Conservation (phyloP, 768 basidiomycete genomes). For the Pulveroboletus sp. region DNA sequence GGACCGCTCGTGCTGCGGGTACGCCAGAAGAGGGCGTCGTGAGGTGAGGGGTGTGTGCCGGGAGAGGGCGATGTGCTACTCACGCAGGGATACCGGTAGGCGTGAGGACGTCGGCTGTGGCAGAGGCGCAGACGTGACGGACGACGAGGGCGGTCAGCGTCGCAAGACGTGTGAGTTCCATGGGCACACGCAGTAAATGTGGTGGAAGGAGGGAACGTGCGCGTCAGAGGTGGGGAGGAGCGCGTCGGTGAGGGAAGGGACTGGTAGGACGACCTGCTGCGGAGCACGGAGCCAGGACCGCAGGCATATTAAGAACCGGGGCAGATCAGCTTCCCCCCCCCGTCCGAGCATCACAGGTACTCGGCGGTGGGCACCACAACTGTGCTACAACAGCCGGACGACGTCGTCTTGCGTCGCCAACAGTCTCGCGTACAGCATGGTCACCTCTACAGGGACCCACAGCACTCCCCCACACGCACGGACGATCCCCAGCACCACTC, state of each 20-base stretch:
- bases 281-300: neutral
- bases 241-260: too few relatives aligned
- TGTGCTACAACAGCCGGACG: too few relatives aligned
- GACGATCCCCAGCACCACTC: neutral
- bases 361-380: too few relatives aligned
- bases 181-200: neutral
- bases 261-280: slow-evolving; percentile 7
- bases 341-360: too few relatives aligned
- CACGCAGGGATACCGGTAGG: slow-evolving; percentile 22
- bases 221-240: neutral
- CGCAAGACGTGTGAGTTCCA: slow-evolving; percentile 11
- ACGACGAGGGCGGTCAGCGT: slow-evolving; percentile 6
- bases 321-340: neutral
- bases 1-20: slow-evolving; percentile 20
- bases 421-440: too few relatives aligned
- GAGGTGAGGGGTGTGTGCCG: neutral
- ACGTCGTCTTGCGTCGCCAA: too few relatives aligned
- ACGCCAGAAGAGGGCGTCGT: too few relatives aligned
- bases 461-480: too few relatives aligned
- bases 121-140: slow-evolving; percentile 7
- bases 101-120: neutral
- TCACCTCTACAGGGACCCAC: too few relatives aligned
- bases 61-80: neutral
- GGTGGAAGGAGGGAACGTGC: neutral
- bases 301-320: slow-evolving; percentile 10